A percentile compares a stretch with the other conserved stretches of the same genome.
Conservation (phyloP, 2,329 filamentous ascomycete species). For the Myriangium duriaei region DNA sequence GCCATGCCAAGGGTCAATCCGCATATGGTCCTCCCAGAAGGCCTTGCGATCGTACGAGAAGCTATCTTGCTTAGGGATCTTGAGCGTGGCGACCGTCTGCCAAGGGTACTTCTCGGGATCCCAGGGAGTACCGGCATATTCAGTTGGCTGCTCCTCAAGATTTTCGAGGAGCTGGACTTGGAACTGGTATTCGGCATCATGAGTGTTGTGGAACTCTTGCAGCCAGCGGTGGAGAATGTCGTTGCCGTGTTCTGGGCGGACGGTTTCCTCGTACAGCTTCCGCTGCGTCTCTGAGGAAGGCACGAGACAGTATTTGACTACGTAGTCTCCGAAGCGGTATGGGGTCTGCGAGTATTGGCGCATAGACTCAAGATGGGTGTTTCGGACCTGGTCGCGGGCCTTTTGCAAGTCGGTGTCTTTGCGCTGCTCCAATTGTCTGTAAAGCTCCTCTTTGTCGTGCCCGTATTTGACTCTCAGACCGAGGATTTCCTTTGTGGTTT, state of each 20-base stretch:
- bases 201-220: constrained; percentile 26
- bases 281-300: constrained; percentile 30
- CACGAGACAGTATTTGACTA: constrained; percentile 36
- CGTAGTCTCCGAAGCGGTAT: constrained; percentile 36
- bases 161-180: constrained; percentile 37
- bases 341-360: constrained; percentile 35
- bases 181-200: constrained; percentile 33
- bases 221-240: constrained; percentile 30
- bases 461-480: constrained; percentile 28
- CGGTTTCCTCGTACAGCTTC: constrained; percentile 27
- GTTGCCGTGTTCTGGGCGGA: constrained; percentile 24
- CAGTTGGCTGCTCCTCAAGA: constrained; percentile 34
- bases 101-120: constrained; percentile 36
- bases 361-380: constrained; percentile 28
- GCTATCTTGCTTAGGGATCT: constrained; percentile 30
- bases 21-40: constrained; percentile 34
- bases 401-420: constrained; percentile 29
- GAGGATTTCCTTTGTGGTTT: constrained; percentile 34
- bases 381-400: constrained; percentile 27
- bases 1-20: constrained; percentile 32
- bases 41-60: constrained; percentile 28
- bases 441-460: constrained; percentile 27
- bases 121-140: constrained; percentile 33
- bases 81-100: constrained; percentile 32
- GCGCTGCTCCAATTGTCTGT: constrained; percentile 29